Evolutionary conservation across 768 basidiomycete species (phyloP).

Genomic region (Antrodiella citrinella): DNA sequence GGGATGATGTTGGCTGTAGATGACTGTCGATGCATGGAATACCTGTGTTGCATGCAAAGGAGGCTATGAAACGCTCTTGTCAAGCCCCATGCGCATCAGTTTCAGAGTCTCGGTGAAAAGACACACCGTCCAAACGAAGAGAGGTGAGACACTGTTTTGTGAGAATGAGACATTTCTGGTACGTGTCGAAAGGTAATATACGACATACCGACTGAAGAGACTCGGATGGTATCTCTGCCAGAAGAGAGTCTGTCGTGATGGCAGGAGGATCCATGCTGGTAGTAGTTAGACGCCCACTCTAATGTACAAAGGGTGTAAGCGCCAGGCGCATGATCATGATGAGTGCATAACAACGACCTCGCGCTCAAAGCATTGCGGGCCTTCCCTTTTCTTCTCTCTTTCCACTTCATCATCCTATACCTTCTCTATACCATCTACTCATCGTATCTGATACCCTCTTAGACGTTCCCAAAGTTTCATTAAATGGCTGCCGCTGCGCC

Average conservation of each 20-base stretch:
- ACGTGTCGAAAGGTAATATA: background rate
- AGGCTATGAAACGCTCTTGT: background rate
- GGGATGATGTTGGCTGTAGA: background rate
- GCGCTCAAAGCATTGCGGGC: background rate
- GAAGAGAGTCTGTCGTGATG: slow-evolving; percentile 16
- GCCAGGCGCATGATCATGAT: background rate
- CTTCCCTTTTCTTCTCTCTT: slow-evolving; percentile 1
- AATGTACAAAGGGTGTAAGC: background rate
- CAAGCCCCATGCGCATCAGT: background rate
- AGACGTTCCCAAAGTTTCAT: too few relatives aligned
- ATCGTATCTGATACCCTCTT: slow-evolving; percentile 6
- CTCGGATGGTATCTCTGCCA: slow-evolving; percentile 27
- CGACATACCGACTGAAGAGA: slow-evolving; percentile 26
- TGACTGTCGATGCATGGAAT: background rate
- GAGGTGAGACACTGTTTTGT: background rate
- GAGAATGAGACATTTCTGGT: background rate
- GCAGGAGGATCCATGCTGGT: slow-evolving; percentile 3
- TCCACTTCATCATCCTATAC: slow-evolving; percentile 1
- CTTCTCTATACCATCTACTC: slow-evolving; percentile 5
- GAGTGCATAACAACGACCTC: slow-evolving; percentile 12
- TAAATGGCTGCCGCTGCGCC: slow-evolving; percentile 39
- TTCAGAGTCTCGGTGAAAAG: background rate
- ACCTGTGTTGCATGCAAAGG: background rate
- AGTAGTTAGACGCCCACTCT: background rate
- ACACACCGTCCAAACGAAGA: background rate